These are phyloP conservation scores for Aspergillus novofumigatus DNA, from an alignment of 2,329 filamentous ascomycete genomes.

Conservation along the genomic window DNA sequence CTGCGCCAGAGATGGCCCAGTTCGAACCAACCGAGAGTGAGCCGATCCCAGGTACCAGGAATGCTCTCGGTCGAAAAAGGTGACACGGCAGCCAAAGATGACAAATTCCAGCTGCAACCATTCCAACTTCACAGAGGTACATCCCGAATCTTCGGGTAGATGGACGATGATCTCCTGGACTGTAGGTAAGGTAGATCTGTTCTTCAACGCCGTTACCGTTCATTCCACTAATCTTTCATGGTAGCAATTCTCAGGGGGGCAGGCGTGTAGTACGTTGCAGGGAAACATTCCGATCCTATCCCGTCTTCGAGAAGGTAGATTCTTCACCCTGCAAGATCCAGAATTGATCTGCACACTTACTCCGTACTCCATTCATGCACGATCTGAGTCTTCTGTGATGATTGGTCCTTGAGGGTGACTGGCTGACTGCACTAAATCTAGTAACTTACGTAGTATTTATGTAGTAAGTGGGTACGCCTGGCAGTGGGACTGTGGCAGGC, in stretches of 20 bases:
- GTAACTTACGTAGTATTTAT: background rate
- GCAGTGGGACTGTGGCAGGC: too few species aligned
- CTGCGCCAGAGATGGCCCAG: background rate
- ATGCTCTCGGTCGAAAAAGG: background rate
- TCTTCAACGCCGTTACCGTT: background rate
- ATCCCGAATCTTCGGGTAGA: background rate
- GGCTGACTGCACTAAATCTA: background rate
- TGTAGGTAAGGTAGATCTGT: background rate
- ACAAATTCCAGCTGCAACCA: conserved; percentile 6
- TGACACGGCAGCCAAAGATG: conserved; percentile 5
- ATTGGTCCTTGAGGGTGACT: background rate
- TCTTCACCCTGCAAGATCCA: conserved; percentile 5
- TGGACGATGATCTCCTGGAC: background rate
- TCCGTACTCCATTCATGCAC: conserved; percentile 5
- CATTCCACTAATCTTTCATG: background rate
- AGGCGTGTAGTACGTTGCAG: background rate
- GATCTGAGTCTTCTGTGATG: conserved; percentile 1
- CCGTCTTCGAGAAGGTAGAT: background rate
- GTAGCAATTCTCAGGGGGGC: conserved; percentile 2
- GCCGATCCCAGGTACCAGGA: background rate
- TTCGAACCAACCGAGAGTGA: background rate
- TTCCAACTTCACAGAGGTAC: background rate
- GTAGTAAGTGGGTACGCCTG: background rate
- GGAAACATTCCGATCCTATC: background rate
- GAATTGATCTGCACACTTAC: conserved; percentile 6